phyloP scores from a whole-genome alignment of 1,284 basidiomycete genomes.

The Limonomyces culmigenus region DNA sequence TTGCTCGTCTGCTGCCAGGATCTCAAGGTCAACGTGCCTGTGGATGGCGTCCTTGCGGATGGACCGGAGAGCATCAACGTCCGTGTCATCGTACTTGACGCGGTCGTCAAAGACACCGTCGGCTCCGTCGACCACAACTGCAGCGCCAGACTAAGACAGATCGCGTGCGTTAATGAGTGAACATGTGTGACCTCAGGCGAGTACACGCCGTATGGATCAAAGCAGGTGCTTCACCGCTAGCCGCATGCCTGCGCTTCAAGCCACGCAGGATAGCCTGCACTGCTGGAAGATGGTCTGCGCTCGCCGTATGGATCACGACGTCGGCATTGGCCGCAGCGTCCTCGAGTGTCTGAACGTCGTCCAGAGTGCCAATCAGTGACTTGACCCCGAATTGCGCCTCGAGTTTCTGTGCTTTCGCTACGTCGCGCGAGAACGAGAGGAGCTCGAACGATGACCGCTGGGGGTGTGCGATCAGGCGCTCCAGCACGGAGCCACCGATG shows the following conservation, averaged over 20 bases:
- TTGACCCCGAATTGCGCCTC: conserved; percentile 14
- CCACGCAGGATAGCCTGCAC: conserved; percentile 28
- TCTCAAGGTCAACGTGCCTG: conserved; percentile 20
- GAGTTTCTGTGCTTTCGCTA: conserved; percentile 19
- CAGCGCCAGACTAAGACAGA: conserved; percentile 31
- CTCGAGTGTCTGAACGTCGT: conserved; percentile 15
- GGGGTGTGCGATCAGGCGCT: conserved; percentile 24
- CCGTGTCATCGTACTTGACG: conserved; percentile 25
- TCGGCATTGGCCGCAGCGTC: conserved; percentile 25
- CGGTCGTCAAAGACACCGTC: conserved; percentile 19
- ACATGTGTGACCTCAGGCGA: neutral
- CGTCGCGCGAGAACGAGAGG: conserved; percentile 23
- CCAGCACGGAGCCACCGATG: conserved; percentile 33
- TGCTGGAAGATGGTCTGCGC: conserved; percentile 24
- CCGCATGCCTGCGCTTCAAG: conserved; percentile 20
- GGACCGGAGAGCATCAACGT: conserved; percentile 20
- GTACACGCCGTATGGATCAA: conserved; percentile 34
- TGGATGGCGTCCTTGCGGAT: conserved; percentile 20
- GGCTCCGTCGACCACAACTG: conserved; percentile 21
- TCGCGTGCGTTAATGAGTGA: conserved; percentile 2
- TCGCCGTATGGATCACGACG: conserved; percentile 20
- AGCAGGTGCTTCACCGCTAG: conserved; percentile 20
- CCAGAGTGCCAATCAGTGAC: conserved; percentile 16
- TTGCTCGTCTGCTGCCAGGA: conserved; percentile 18
- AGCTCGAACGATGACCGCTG: conserved; percentile 20